Conservation (phyloP, 768 basidiomycete species). For the Pholiota molesta region DNA sequence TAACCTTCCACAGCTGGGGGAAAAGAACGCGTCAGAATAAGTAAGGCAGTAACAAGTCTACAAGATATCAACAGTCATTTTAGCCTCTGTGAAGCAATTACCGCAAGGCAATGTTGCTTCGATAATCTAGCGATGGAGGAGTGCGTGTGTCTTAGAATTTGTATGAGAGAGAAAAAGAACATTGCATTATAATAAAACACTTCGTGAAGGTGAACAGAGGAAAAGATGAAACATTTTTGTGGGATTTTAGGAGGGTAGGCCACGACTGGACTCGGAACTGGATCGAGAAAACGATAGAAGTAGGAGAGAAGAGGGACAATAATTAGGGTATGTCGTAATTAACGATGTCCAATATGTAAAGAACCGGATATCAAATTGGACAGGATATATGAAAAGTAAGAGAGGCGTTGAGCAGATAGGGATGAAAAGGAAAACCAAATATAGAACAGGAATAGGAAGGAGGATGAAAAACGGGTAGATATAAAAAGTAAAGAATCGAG, state of each 20-base stretch:
- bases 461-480: background rate
- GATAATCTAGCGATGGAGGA: background rate
- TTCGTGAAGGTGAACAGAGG: conserved; percentile 7
- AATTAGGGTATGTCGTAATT: conserved; percentile 22
- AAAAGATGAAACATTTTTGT: conserved; percentile 4
- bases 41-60: no score
- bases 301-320: conserved; percentile 3
- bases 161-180: conserved; percentile 1
- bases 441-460: conserved; percentile 6
- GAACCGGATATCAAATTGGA: conserved; percentile 15
- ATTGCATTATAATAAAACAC: conserved; percentile 16
- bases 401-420: conserved; percentile 4
- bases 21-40: no score
- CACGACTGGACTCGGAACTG: conserved; percentile 6
- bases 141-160: background rate
- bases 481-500: conserved; percentile 8
- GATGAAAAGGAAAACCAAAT: conserved; percentile 4
- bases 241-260: conserved; percentile 1
- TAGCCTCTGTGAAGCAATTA: no score
- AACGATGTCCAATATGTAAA: conserved; percentile 12
- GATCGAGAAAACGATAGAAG: conserved; percentile 7
- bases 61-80: no score
- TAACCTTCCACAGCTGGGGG: no score
- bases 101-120: background rate
- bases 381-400: conserved; percentile 13